Evolutionary conservation across 371 early-diverging fungal species (phyloP).

Genomic region (Phascolomyces articulosus): DNA sequence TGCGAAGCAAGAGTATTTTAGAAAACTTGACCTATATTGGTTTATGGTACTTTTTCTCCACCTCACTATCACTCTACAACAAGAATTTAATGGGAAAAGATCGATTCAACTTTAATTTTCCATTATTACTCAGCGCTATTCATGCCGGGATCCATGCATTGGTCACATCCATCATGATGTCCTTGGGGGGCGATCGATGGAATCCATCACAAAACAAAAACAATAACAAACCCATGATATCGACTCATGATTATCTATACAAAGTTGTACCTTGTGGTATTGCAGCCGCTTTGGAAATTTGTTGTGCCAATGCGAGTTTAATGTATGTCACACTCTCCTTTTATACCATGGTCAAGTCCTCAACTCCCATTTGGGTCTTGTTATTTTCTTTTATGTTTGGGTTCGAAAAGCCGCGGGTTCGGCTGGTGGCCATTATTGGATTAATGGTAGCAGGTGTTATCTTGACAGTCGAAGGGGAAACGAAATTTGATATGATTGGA

Average conservation of each 20-base stretch:
- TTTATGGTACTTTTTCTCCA: slow-evolving; percentile 73
- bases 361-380: slow-evolving; percentile 86
- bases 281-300: slow-evolving; percentile 90
- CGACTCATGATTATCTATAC: slow-evolving; percentile 44
- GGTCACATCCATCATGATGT: slow-evolving; percentile 57
- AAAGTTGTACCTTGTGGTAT: slow-evolving; percentile 85
- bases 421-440: slow-evolving; percentile 71
- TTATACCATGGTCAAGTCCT: slow-evolving; percentile 96
- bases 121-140: slow-evolving; percentile 77
- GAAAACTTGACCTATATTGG: slow-evolving; percentile 52
- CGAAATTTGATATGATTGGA: slow-evolving; percentile 74
- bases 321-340: slow-evolving; percentile 86
- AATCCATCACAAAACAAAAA: slow-evolving; percentile 14
- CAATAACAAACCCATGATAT: slow-evolving; percentile 21
- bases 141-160: slow-evolving; percentile 68
- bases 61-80: slow-evolving; percentile 83
- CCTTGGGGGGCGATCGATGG: slow-evolving; percentile 40
- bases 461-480: slow-evolving; percentile 82
- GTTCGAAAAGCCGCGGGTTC: slow-evolving; percentile 74
- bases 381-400: slow-evolving; percentile 89
- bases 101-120: slow-evolving; percentile 77
- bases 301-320: slow-evolving; percentile 85
- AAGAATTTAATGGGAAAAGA: slow-evolving; percentile 75
- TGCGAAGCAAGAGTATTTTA: slow-evolving; percentile 21
- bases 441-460: slow-evolving; percentile 84